A percentile compares a stretch with the other conserved stretches of the same genome.
Conservation (phyloP, 2,329 filamentous ascomycete species). For the Xylaria sp. region DNA sequence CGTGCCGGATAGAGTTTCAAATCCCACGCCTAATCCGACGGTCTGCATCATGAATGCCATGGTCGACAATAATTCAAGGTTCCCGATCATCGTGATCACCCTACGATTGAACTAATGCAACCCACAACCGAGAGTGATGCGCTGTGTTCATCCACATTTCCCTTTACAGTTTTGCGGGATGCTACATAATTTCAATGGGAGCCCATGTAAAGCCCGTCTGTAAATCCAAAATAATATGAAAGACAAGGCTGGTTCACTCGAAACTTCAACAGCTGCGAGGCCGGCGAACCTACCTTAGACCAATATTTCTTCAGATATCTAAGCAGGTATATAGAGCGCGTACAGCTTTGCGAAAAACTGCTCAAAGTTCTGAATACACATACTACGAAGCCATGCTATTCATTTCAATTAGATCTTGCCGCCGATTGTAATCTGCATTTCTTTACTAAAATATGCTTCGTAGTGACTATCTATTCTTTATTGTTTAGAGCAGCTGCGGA, state of each 20-base stretch:
- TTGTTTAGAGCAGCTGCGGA: background rate
- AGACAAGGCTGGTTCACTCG: background rate
- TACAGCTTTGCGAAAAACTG: background rate
- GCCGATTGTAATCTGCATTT: background rate
- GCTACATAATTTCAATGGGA: conserved; percentile 13
- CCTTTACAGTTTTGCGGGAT: background rate
- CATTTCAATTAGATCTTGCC: background rate
- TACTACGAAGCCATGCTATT: conserved; percentile 8
- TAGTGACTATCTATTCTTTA: background rate
- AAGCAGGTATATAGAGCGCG: conserved; percentile 1
- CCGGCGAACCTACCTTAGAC: background rate
- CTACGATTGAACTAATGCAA: background rate
- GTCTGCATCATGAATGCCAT: background rate
- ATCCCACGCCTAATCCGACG: background rate
- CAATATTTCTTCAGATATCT: conserved; percentile 6
- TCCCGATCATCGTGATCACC: background rate
- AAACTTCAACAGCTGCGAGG: background rate
- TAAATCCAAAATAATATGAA: conserved; percentile 10
- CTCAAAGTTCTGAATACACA: background rate
- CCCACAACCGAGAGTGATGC: background rate
- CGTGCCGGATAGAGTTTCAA: background rate
- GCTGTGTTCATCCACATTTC: conserved; percentile 3
- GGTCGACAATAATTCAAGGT: background rate
- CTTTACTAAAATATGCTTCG: background rate
- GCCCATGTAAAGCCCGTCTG: background rate